Base-by-base conservation (phyloP, 2,329 filamentous ascomycete species). In the Acrocalymma vagum region DNA sequence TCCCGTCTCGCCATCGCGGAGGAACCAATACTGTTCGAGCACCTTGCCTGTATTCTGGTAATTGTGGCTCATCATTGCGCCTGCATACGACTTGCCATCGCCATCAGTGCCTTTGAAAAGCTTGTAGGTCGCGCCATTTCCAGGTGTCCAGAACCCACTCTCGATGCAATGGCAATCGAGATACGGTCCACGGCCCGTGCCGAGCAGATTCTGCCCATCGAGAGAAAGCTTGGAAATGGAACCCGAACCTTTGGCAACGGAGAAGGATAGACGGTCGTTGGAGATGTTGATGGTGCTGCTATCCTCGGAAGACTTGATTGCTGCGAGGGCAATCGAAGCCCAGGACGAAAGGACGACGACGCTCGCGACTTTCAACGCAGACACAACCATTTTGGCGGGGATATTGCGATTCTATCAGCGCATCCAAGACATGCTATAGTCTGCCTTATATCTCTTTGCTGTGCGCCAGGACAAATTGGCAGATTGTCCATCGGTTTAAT, bases 11-110 rank as follows among this genome's bases (percentile, higher is more conserved):
- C 78, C 78, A 29, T 84, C 81, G 9, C 79, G 72, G 3, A 86
- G 65, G 51, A 86, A 86, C 80, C 81, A 86, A 61, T 85, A 86
- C 55, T 85, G 82, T 53, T 85, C 77, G 11, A 86, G 69, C 5
- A 78, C 55, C 55, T 85, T 81, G 2, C 81, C 81, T 0, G 82
- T 84, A 0, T 74, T 69, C 0, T 75, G 71, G 54, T 83, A 85
- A 0, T 74, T 78, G 43, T 86, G 81, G 30, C 77, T 79, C 74
- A 86, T 79, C 27, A 79, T 72, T 21, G 85, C 76, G 2, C 82
- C 82, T 3, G 75, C 82, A 57, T 84, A 86, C 5, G 73, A 58
- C 0, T 73, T 78, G 1, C 77, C 76, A 0, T 71, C 72, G 1
- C 70, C 70, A 60, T 84, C 80, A 7, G 65, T 71, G 10, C 79